Evolutionary conservation across 495 filamentous ascomycete species (phyloP), one percentile per base, ranked within the genome.

Genomic region (Podospora bellae-mahoneyi): DNA sequence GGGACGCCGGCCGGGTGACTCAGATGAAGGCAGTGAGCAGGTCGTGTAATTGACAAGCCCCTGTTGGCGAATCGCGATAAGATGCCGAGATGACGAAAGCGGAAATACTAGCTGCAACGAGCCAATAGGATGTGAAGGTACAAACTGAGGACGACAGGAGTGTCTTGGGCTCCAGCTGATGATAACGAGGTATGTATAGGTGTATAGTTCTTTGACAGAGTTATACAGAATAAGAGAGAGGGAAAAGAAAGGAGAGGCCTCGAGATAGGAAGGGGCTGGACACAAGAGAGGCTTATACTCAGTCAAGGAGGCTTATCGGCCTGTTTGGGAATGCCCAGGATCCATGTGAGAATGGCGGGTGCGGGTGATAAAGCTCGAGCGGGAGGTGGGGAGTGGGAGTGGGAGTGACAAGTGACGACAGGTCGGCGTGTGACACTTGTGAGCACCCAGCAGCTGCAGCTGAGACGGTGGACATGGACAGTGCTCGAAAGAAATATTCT

Each of bases 1-100:
- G 30, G 60, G 60, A 34, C 27, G 64, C 64, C 64, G 68, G 67
- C 67, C 67, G 61, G 67, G 68, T 69, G 68, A 69, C 68, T 69
- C 68, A 69, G 67, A 66, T 61, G 34, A 64, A 34, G 64, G 56
- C 23, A 61, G 59, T 26, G 26, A 61, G 16, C 23, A 18, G 20
- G 16, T 4, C 26, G 19, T 18, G 26, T 28, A 30, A 30, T 32
- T 61, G 59, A 30, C 59, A 65, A 62, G 55, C 56, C 34, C 20
- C 57, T 60, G 58, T 44, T 39, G 30, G 67, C 62, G 63, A 28
- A 62, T 65, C 60, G 58, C 64, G 64, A 66, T 66, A 69, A 66
- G 60, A n/a, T 44, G 39, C 60, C 23, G 64, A 54, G 53, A 69
- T 69, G 68, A 69, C 64, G 54, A 13, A 63, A 69, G n/a, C 7